Percentiles rank a stretch among this genome's conserved stretches.
These are phyloP conservation scores for Paramyrothecium roridum DNA, from an alignment of 2,329 filamentous ascomycete species.

Conservation along the genomic window DNA sequence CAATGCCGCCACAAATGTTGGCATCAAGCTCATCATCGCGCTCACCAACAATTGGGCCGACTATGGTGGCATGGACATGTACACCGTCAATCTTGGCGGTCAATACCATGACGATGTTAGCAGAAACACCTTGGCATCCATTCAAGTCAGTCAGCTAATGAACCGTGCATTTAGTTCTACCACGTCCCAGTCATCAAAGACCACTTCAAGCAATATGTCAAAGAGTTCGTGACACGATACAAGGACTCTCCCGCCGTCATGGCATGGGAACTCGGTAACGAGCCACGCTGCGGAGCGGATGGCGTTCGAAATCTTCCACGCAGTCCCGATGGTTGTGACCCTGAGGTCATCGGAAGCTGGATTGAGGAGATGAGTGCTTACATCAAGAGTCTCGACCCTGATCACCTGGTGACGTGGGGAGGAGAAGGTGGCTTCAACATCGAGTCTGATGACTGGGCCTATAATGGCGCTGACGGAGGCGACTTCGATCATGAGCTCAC, in stretches of 20 bases:
- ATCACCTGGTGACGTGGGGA: slow-evolving; percentile 61
- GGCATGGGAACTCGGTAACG: slow-evolving; percentile 51
- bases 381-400: slow-evolving; percentile 57
- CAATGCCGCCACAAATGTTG: slow-evolving; percentile 41
- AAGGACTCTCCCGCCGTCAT: slow-evolving; percentile 42
- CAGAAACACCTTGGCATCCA: background rate
- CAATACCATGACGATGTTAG: slow-evolving; percentile 47
- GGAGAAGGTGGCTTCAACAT: slow-evolving; percentile 55
- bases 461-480: slow-evolving; percentile 47
- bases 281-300: slow-evolving; percentile 49
- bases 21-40: slow-evolving; percentile 50
- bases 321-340: slow-evolving; percentile 45
- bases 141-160: too few species aligned
- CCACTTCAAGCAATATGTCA: slow-evolving; percentile 30
- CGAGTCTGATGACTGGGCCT: slow-evolving; percentile 38
- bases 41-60: slow-evolving; percentile 59
- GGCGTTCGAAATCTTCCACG: slow-evolving; percentile 13
- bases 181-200: slow-evolving; percentile 9
- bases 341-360: slow-evolving; percentile 57
- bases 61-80: slow-evolving; percentile 58
- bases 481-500: slow-evolving; percentile 48
- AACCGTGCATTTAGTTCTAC: slow-evolving; percentile 7
- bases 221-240: slow-evolving; percentile 43
- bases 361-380: slow-evolving; percentile 53
- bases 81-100: slow-evolving; percentile 51